Base-by-base conservation (phyloP, 2,329 filamentous ascomycete genomes). In the Huntiella bhutanensis region DNA sequence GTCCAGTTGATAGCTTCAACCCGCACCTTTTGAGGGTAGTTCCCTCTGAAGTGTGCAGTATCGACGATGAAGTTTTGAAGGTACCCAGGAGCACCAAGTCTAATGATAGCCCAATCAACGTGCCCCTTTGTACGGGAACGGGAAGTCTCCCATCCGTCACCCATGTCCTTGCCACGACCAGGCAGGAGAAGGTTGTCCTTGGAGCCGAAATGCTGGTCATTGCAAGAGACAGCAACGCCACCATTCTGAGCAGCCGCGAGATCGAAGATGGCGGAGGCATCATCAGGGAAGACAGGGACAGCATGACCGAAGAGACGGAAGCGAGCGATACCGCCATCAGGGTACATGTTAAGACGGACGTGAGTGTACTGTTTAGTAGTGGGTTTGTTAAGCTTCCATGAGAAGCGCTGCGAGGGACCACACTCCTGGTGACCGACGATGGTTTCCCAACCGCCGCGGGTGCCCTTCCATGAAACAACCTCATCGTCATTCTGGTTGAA, bases 81-180 rank as follows among this genome's bases (percentile, higher is more conserved):
- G 49, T 67, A 67, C 5, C 75, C 80, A 4, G 73, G 68, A 0
- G 74, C 72, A 17, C 82, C 83, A 15, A 91, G 71, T 41, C 74
- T 72, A 52, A 91, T 73, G 53, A 88, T 75, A n/a, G 77, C 69
- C 82, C 84, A 91, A 61, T 91, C 83, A 15, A 82, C 64, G 60
- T 91, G 83, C 39, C 68, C 75, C 59, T 74, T 76, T 43, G 69
- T 75, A 43, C 84, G 67, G 33, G 80, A 84, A 46, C 83, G 71
- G 53, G 79, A 75, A 47, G 83, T 91, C 63, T 91, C 83, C 83
- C 84, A 91, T 5, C 83, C 84, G 58, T 88, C 83, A 43, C 82
- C 80, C 83, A 91, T 91, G 62, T 91, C 81, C 59, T 79, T 77
- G 37, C 82, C 82, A 19, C 82, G 70, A 2, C 81, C 82, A 0